Conservation (phyloP, 805 yeast genomes). For the Candida maesae region DNA sequence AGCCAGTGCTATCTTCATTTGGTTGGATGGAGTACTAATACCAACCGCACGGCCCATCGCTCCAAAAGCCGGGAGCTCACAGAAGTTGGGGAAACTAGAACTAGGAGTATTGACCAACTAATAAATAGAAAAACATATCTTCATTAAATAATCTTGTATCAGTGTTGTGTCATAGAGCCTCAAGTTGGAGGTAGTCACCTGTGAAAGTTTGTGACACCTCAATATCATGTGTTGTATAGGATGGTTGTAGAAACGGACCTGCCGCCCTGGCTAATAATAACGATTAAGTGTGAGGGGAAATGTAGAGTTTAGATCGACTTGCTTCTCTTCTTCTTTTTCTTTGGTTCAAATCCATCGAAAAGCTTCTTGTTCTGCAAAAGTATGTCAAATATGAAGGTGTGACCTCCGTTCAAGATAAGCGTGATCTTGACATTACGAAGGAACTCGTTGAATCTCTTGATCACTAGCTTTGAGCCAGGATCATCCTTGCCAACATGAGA, state of each 20-base stretch:
- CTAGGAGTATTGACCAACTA: too few relatives aligned
- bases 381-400: conserved; percentile 55
- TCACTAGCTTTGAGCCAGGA: conserved; percentile 17
- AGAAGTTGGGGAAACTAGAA: too few relatives aligned
- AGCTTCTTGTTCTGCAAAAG: conserved; percentile 43
- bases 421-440: conserved; percentile 40
- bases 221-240: background rate
- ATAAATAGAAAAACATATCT: too few relatives aligned
- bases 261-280: too few relatives aligned
- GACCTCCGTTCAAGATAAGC: conserved; percentile 51
- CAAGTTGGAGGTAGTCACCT: too few relatives aligned
- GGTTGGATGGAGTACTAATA: too few relatives aligned
- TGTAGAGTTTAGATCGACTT: too few relatives aligned
- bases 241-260: background rate
- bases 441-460: conserved; percentile 34
- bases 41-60: too few relatives aligned
- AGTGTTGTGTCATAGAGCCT: background rate
- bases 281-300: too few relatives aligned
- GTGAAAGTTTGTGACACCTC: too few relatives aligned
- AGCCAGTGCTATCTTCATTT: too few relatives aligned
- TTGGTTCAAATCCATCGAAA: conserved; percentile 36
- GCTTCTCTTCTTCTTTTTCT: conserved; percentile 5
- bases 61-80: too few relatives aligned
- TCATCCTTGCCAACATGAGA: conserved; percentile 13
- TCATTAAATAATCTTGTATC: background rate